Base-by-base conservation (phyloP, 768 basidiomycete genomes). In the Tylopilus plumbeoviolaceoides region DNA sequence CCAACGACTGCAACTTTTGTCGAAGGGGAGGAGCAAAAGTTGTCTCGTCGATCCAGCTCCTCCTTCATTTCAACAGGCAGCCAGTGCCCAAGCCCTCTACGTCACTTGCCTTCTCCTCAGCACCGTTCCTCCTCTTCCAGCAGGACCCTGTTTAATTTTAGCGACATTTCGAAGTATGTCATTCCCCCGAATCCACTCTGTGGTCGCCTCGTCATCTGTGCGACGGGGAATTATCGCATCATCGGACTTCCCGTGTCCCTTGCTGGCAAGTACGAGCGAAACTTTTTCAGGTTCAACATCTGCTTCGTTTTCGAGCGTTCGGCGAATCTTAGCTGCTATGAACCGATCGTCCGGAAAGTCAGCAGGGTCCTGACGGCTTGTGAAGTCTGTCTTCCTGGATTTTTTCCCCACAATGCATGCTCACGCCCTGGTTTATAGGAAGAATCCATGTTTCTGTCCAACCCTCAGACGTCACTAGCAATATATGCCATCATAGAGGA, bases 301-400 rank as follows among this genome's bases (percentile, higher is more conserved):
- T 98, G 95, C 70, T 97, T 98, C 68, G 95, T 98, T 4, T 99
- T 99, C 69, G 89, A 93, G 44, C 83, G 90, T 42, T 80, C 81
- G 23, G 92, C 92, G 11, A 94, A 97, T 68, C 74, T 98, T 49
- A 93, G 91, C 63, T 95, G 93, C 59, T 98, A 95, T 72, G 95
- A 98, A 59, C 91, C 94, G 4, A 83, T 99, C 46, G 92, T 98
- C 9, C 82, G 95, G 47, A 99, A 99, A 76, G 85, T 93, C 40
- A 92, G 88, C 59, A 84, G 95, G 27, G 93, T 98, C 31, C 71
- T 99, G 54, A 83, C 85, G 30, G 75, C 83, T 15, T 93, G 93
- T 65, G 97, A 98, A 82, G 95, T 95, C 60, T 55, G 83, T 58
- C 15, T 25, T 71, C 49, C 42, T 25, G 14, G 8, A 42, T 38